Percentiles rank a stretch among this genome's conserved stretches.
phyloP scores from a whole-genome alignment of 768 basidiomycete genomes.

The Pleurotus giganteus region DNA sequence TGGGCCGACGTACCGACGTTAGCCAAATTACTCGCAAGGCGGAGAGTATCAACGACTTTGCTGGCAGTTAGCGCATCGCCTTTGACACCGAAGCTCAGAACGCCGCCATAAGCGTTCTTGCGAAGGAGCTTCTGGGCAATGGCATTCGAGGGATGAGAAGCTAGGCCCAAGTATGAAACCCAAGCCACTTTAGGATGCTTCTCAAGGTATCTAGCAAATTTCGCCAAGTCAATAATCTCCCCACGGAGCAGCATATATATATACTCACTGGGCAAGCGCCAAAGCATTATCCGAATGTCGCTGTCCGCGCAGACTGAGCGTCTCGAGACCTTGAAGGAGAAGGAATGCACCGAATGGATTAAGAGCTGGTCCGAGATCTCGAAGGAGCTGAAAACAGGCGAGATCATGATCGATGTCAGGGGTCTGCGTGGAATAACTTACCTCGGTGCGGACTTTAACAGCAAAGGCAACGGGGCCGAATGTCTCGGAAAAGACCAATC shows the following conservation, averaged over 20 bases:
- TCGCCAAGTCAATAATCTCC: slow-evolving; percentile 9
- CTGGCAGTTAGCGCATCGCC: slow-evolving; percentile 51
- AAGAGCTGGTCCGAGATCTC: slow-evolving; percentile 63
- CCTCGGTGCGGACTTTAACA: slow-evolving; percentile 58
- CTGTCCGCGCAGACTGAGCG: slow-evolving; percentile 67
- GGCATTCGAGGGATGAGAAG: slow-evolving; percentile 56
- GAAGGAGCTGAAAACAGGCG: slow-evolving; percentile 38
- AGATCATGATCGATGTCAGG: slow-evolving; percentile 8
- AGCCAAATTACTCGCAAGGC: slow-evolving; percentile 68
- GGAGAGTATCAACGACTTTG: slow-evolving; percentile 66
- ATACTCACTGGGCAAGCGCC: slow-evolving; percentile 51
- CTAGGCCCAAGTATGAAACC: slow-evolving; percentile 78
- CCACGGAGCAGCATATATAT: not conserved
- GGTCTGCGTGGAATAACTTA: slow-evolving; percentile 11
- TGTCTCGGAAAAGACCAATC: slow-evolving; percentile 60
- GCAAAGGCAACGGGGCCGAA: slow-evolving; percentile 68
- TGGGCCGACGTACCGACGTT: slow-evolving; percentile 53
- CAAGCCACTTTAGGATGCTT: slow-evolving; percentile 65
- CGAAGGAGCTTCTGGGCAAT: slow-evolving; percentile 58
- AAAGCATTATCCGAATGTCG: slow-evolving; percentile 72
- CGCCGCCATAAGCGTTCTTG: slow-evolving; percentile 57
- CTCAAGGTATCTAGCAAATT: slow-evolving; percentile 49
- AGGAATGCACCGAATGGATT: slow-evolving; percentile 77
- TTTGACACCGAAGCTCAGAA: slow-evolving; percentile 77
- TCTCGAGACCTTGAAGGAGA: slow-evolving; percentile 78